Evolutionary conservation across 2,329 filamentous ascomycete species (phyloP), one percentile per base, ranked within the genome.

Genomic region (Neurospora sp.): DNA sequence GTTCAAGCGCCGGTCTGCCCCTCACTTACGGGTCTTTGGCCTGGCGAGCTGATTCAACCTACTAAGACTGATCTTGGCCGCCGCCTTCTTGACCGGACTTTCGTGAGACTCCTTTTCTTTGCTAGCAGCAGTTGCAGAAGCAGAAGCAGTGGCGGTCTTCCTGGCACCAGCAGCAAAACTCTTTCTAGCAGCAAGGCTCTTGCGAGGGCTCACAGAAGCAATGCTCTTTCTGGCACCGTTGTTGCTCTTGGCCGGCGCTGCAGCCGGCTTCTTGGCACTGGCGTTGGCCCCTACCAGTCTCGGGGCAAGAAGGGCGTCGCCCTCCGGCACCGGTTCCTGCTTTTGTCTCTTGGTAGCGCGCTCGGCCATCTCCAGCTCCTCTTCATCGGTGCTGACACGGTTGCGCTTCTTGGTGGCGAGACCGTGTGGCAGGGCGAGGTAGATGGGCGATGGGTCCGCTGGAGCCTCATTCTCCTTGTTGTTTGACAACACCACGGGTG

Each of bases 331-430:
- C 19, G 80, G 75, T 67, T 83, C 80, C 58, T 83, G 81, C 79
- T 84, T 87, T 46, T 83, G 83, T 80, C 89, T 90, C 83, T 90
- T 90, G 36, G 83, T 80, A 1, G 84, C 84, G 15, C 86, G 84
- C 70, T 84, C 80, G 71, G 84, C 81, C 66, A 82, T 78, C 68
- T 85, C 84, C 0, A 83, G 82, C 40, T 86, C 84, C 68, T 89
- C 87, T 69, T 87, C 86, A 58, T 88, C 86, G 67, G 83, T 84
- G 68, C 80, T 84, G 17, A 84, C 84, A n/a, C 88, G 84, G 74
- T 85, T 84, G 36, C 89, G 86, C 80, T 90, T 91, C 82, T 91
- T 90, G 80, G 87, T 90, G 8, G 82, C 78, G 79, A 91, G 86
- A 19, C 89, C 89, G 74, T 90, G 89, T 3, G 86, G 83, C 43